phyloP scores from a whole-genome alignment of 169 alveolate genomes.

The Babesia divergens region DNA sequence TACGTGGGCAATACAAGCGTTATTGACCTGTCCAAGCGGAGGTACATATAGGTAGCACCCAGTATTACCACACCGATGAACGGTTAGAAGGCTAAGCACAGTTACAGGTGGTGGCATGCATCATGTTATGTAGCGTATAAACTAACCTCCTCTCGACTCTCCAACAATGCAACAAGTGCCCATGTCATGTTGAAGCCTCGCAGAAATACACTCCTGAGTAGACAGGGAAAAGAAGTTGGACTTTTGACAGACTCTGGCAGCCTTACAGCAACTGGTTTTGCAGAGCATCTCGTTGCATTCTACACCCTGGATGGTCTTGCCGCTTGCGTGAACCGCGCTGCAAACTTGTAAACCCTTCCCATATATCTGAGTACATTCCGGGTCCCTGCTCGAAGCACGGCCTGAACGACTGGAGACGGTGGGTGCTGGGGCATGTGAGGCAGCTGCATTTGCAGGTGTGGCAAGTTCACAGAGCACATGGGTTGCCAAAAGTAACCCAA shows the following conservation, averaged over 20 bases:
- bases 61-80: no score
- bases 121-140: background rate
- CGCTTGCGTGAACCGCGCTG: conserved; percentile 8
- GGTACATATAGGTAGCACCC: no score
- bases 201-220: conserved; percentile 14
- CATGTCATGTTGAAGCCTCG: background rate
- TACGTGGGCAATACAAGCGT: no score
- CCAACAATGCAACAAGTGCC: conserved; percentile 20
- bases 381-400: background rate
- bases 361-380: background rate
- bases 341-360: conserved; percentile 17
- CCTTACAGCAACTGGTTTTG: conserved; percentile 13
- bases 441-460: background rate
- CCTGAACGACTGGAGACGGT: background rate
- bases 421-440: background rate
- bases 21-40: no score
- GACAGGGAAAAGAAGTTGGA: conserved; percentile 16
- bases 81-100: no score
- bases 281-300: conserved; percentile 1
- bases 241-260: conserved; percentile 7
- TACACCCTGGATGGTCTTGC: background rate
- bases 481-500: background rate
- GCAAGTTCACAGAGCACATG: background rate
- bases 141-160: conserved; percentile 16
- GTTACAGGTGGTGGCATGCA: no score